Conservation (phyloP, 176 grass and related monocot genomes). For the Saccharum spontaneum region DNA sequence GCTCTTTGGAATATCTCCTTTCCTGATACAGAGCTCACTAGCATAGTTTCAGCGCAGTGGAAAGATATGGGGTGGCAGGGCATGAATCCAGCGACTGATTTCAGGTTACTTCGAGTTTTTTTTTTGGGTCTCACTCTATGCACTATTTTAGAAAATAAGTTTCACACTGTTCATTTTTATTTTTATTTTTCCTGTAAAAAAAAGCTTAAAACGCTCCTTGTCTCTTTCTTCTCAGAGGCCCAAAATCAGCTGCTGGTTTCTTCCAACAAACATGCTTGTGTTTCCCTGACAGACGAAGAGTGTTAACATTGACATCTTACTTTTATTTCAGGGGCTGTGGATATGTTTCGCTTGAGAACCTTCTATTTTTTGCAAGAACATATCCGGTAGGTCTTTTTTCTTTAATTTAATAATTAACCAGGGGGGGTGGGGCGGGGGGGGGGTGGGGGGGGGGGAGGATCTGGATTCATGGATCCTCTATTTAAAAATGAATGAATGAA, state of each 20-base stretch:
- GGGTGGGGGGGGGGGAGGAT: neutral
- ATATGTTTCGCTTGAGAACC: constrained; percentile 83
- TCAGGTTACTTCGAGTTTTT: constrained; percentile 55
- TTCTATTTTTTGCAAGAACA: constrained; percentile 66
- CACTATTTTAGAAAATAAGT: neutral
- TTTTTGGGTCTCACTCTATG: neutral
- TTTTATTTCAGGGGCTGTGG: constrained; percentile 71
- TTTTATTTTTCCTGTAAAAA: neutral
- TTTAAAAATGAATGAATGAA: neutral
- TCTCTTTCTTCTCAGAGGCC: neutral
- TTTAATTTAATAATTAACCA: neutral
- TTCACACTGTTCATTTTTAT: neutral
- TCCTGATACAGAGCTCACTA: constrained; percentile 61
- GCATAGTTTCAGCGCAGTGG: constrained; percentile 87
- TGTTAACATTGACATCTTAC: neutral
- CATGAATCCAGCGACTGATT: constrained; percentile 82
- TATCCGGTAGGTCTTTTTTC: constrained; percentile 62
- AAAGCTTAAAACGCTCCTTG: neutral
- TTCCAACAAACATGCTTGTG: neutral
- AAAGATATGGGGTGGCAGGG: constrained; percentile 97
- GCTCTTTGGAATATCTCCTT: constrained; percentile 81
- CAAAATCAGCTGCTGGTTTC: neutral
- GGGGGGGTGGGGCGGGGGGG: no score
- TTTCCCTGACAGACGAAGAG: neutral
- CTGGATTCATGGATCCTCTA: neutral